Conservation (phyloP, 2,329 filamentous ascomycete species). For the Ceratocystis eucalypticola region DNA sequence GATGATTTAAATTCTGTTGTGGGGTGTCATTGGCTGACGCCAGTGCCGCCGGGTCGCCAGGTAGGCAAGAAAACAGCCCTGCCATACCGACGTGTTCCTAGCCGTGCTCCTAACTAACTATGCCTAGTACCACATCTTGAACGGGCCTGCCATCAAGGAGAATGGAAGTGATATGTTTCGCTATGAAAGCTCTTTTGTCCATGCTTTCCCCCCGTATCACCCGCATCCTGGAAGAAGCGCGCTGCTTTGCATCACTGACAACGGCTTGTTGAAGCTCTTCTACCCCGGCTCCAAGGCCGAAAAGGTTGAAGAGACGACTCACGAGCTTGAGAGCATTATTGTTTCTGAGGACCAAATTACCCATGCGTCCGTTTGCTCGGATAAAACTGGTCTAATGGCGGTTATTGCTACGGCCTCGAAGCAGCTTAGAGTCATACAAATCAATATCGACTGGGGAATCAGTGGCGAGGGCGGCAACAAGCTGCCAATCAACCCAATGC, state of each 20-base stretch:
- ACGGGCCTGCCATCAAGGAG: conserved; percentile 51
- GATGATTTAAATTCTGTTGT: conserved; percentile 68
- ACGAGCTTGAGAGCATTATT: conserved; percentile 61
- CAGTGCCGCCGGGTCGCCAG: conserved; percentile 36
- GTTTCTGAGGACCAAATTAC: conserved; percentile 64
- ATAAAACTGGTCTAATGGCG: conserved; percentile 57
- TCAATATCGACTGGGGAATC: conserved; percentile 61
- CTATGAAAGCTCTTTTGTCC: conserved; percentile 53
- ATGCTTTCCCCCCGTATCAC: conserved; percentile 59
- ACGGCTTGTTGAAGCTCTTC: conserved; percentile 59
- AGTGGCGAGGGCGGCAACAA: conserved; percentile 41
- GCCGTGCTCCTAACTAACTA: neutral
- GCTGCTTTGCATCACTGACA: conserved; percentile 61
- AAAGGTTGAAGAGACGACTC: conserved; percentile 55
- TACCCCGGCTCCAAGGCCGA: conserved; percentile 58
- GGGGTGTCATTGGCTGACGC: conserved; percentile 74
- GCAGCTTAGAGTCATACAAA: conserved; percentile 59
- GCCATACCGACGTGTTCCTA: too few species aligned
- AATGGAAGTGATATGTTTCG: conserved; percentile 43
- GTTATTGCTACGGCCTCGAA: conserved; percentile 55
- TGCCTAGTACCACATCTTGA: conserved; percentile 27
- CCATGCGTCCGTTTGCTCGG: conserved; percentile 62
- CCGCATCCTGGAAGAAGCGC: conserved; percentile 57
- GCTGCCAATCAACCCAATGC: conserved; percentile 36
- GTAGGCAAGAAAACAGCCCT: conserved; percentile 20